phyloP scores from a whole-genome alignment of 2,329 filamentous ascomycete genomes.

The Daldinia eschscholtzii region DNA sequence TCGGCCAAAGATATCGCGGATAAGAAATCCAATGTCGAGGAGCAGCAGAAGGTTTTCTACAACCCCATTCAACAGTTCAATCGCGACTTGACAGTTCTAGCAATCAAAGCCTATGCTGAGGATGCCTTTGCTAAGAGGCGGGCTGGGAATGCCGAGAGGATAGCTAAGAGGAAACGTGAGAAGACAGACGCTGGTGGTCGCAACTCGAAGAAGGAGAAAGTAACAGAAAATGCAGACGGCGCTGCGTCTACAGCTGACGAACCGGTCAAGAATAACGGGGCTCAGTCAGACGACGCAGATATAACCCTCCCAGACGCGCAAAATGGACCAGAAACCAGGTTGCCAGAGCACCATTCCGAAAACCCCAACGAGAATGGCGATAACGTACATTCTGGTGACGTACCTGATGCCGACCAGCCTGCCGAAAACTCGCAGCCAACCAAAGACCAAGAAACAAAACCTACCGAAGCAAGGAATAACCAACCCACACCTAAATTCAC shows the following conservation, averaged over 20 bases:
- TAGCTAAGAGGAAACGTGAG: constrained; percentile 60
- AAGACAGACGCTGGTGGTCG: constrained; percentile 45
- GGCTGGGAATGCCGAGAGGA: constrained; percentile 57
- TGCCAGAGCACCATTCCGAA: constrained; percentile 10
- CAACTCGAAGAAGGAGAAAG: constrained; percentile 45
- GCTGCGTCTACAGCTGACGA: constrained; percentile 19
- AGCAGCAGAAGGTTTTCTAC: constrained; percentile 90
- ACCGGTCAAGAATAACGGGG: constrained; percentile 15
- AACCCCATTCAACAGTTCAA: constrained; percentile 99
- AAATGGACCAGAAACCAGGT: constrained; percentile 21
- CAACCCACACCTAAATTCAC: constrained; percentile 67
- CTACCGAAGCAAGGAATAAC: constrained; percentile 34
- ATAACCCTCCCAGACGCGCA: constrained; percentile 44
- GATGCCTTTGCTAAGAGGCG: constrained; percentile 66
- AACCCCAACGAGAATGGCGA: constrained; percentile 7
- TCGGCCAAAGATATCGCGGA: constrained; percentile 52
- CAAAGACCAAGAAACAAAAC: constrained; percentile 30
- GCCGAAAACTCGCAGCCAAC: constrained; percentile 36
- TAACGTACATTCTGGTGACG: constrained; percentile 21
- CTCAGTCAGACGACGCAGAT: constrained; percentile 25
- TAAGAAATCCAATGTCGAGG: constrained; percentile 60
- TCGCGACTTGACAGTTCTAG: constrained; percentile 91
- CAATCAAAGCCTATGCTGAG: constrained; percentile 89
- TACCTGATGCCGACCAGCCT: constrained; percentile 17
- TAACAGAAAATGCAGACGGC: constrained; percentile 30